Evolutionary conservation across 345 rosid species (phyloP), one percentile per base, ranked within the genome.

Genomic region (Orychophragmus violaceus): DNA sequence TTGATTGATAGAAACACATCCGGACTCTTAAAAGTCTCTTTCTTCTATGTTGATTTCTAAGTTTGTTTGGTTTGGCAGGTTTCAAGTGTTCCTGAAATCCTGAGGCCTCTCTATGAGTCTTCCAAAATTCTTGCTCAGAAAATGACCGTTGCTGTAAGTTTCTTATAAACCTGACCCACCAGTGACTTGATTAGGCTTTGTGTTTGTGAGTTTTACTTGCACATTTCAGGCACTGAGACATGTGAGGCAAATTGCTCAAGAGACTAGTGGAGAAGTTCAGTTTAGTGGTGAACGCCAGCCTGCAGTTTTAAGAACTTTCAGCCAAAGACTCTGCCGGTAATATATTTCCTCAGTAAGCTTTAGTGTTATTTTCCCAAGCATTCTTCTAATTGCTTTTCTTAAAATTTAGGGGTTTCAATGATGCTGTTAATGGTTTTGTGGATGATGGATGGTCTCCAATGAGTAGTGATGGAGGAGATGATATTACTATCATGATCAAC

Each of bases 401-500:
- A 68, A 64, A 49, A 74, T 29, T 39, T 76, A 90, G 97, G 79
- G 96, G 98, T 24, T 93, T 93, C 81, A 93, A 90, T 75, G 98
- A 90, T 75, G 96, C 96, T 53, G 89, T 93, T 55, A 90, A 88
- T 74, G 91, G 98, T 33, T 93, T 90, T 82, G 80, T 32, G 19
- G 98, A 93, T 80, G 97, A 90, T 59, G 97, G 98, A n/a, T 93
- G 98, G 97, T 84, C 98, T 10, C 77, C 91, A 36, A 76, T 93
- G 78, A 82, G 80, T 58, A 83, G 89, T 62, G 98, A 90, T 70
- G 96, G 97, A 13, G 82, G 64, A 53, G 98, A 93, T 36, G 97
- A 93, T 82, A 95, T 90, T 48, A 93, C 95, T 24, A 77, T 93
- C 56, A 82, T 53, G 74, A 79, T 93, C 51, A 93, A 90, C 75